phyloP scores from a whole-genome alignment of 805 yeast species.

The Wickerhamiella allomyrinae region DNA sequence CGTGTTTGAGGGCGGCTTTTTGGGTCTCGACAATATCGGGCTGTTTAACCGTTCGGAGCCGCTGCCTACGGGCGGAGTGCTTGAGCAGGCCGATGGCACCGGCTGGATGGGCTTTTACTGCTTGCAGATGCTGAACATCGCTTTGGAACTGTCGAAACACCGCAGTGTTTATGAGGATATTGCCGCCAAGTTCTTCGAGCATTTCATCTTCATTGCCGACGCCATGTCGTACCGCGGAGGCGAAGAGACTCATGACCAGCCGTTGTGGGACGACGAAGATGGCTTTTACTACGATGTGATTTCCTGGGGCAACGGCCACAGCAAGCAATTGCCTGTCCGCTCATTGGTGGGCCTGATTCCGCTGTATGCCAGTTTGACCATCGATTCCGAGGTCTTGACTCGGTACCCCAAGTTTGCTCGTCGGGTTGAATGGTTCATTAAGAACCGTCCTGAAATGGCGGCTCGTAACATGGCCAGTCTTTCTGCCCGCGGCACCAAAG shows the following conservation, averaged over 20 bases:
- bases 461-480: conserved; percentile 78
- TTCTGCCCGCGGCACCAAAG: conserved; percentile 63
- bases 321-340: conserved; percentile 64
- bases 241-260: conserved; percentile 26
- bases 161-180: conserved; percentile 82
- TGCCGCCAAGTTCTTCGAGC: conserved; percentile 90
- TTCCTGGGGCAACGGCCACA: conserved; percentile 55
- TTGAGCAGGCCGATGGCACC: conserved; percentile 90
- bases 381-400: conserved; percentile 69
- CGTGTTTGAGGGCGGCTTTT: conserved; percentile 86
- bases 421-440: conserved; percentile 71
- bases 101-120: conserved; percentile 97
- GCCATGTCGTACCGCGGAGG: conserved; percentile 66
- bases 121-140: conserved; percentile 81
- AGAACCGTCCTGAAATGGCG: conserved; percentile 52
- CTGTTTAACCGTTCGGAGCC: conserved; percentile 87
- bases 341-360: conserved; percentile 89
- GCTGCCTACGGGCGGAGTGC: conserved; percentile 76
- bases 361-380: conserved; percentile 71
- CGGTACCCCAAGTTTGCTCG: conserved; percentile 71
- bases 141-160: conserved; percentile 74
- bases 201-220: conserved; percentile 78
- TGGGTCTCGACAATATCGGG: conserved; percentile 88
- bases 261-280: conserved; percentile 77
- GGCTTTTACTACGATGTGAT: conserved; percentile 85